Base-by-base conservation (phyloP, 306 rosid species). In the Begonia masoniana region DNA sequence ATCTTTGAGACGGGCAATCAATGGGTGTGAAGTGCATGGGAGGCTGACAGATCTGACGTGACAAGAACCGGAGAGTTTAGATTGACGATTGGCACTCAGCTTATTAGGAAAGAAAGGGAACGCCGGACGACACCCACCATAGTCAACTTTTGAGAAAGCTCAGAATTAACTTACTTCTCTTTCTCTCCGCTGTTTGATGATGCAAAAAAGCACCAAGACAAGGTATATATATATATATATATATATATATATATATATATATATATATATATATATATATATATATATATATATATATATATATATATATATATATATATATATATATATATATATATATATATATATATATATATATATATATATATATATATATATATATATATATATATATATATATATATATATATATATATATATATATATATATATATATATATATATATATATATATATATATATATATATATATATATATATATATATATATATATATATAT, bases 61-160 rank as follows among this genome's bases (percentile, higher is more conserved):
- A 68, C 72, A 79, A 8, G 93, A 82, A 13, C 82, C 57, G 11
- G 41, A 31, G 0, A 74, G 84, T 10, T 74, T 76, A 1, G 71
- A 59, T 26, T 80, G 75, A 72, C 81, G 82, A 77, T 67, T 71
- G 2, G 65, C 72, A 2, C 51, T 53, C 39, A 31, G 9, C 61
- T 82, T 82, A 85, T 73, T 82, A 1, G 95, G 95, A 65, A 87
- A 0, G 88, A 82, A 39, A 82, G 68, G 10, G 94, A 82, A 10
- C 93, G 88, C 55, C 81, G 68, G 81, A 84, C 84, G 71, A 78
- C 93, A 50, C 93, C 88, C 10, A 80, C 87, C 97, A 88, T 88
- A 10, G 13, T 7, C 39, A 31, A 31, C 39, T 31, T 51, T 52
- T 16, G 12, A 13, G 53, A 50, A 31, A 31, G 11, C 16, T 15